These are phyloP conservation scores for Hypholoma fasciculare DNA, from an alignment of 768 basidiomycete genomes.

Conservation along the genomic window DNA sequence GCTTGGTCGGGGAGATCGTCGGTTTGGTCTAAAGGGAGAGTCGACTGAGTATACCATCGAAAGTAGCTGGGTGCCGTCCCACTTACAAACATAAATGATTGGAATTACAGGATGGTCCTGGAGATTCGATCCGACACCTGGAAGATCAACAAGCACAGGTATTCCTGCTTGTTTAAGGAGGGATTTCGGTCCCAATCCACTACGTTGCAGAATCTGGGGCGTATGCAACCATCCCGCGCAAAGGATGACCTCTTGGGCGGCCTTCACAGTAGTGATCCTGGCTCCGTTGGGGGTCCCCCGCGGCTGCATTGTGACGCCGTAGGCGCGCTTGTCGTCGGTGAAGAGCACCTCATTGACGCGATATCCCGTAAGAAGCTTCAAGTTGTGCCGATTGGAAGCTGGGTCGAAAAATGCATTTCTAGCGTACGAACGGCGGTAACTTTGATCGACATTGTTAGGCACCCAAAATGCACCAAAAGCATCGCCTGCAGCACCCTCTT, in stretches of 20 bases:
- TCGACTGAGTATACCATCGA: too few species aligned
- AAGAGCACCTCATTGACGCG: slow-evolving; percentile 13
- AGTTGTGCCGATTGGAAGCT: slow-evolving; percentile 4
- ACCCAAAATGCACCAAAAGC: slow-evolving; percentile 13
- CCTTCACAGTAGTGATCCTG: slow-evolving; percentile 2
- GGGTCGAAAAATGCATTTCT: slow-evolving; percentile 11
- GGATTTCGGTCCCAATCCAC: not conserved
- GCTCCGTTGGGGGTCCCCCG: not conserved
- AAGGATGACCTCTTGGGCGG: not conserved
- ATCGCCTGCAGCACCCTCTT: slow-evolving; percentile 12
- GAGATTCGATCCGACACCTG: not conserved
- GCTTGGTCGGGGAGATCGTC: not conserved
- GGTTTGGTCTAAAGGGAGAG: not conserved
- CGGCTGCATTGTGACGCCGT: not conserved
- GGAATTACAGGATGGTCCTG: not conserved
- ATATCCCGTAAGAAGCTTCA: slow-evolving; percentile 9
- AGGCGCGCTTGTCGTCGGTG: slow-evolving; percentile 2
- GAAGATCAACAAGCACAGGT: not conserved
- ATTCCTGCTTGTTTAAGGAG: not conserved
- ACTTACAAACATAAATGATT: not conserved
- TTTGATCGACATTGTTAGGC: slow-evolving; percentile 13
- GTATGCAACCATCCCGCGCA: not conserved
- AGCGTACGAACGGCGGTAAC: slow-evolving; percentile 12
- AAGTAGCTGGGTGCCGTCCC: too few species aligned
- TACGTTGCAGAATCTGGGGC: not conserved